These are phyloP conservation scores for Boletus edulis DNA, from an alignment of 768 basidiomycete genomes.

Conservation along the genomic window DNA sequence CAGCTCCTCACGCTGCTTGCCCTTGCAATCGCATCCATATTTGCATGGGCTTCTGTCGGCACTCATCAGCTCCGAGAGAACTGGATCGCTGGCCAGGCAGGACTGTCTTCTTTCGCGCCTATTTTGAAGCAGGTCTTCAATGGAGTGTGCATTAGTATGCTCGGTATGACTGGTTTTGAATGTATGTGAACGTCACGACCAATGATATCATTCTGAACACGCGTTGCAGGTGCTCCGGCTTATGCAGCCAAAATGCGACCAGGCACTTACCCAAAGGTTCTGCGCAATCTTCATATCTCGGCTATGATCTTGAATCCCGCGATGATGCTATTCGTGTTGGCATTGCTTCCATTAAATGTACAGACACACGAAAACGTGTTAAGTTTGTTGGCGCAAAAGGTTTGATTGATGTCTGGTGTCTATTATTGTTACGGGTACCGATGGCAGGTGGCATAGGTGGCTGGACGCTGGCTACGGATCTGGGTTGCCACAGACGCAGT, in stretches of 20 bases:
- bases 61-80: slow-evolving; percentile 48
- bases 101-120: slow-evolving; percentile 24
- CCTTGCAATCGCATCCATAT: slow-evolving; percentile 47
- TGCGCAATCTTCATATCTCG: slow-evolving; percentile 64
- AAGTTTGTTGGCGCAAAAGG: slow-evolving; percentile 58
- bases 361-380: slow-evolving; percentile 59
- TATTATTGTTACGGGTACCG: background rate
- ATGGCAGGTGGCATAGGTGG: slow-evolving; percentile 37
- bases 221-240: slow-evolving; percentile 51
- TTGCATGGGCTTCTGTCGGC: slow-evolving; percentile 54
- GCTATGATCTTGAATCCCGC: slow-evolving; percentile 53
- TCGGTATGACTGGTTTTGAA: slow-evolving; percentile 72
- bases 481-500: slow-evolving; percentile 67
- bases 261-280: slow-evolving; percentile 53
- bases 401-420: slow-evolving; percentile 20
- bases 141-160: slow-evolving; percentile 68
- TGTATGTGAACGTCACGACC: slow-evolving; percentile 34
- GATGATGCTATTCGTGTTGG: slow-evolving; percentile 60
- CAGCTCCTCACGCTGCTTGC: slow-evolving; percentile 56
- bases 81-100: slow-evolving; percentile 44
- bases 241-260: slow-evolving; percentile 62
- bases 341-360: slow-evolving; percentile 50
- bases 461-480: slow-evolving; percentile 58
- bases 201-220: background rate
- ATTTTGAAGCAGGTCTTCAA: slow-evolving; percentile 53